Evolutionary conservation across 1,284 basidiomycete genomes (phyloP).

Genomic region (Wolfiporia cocos): DNA sequence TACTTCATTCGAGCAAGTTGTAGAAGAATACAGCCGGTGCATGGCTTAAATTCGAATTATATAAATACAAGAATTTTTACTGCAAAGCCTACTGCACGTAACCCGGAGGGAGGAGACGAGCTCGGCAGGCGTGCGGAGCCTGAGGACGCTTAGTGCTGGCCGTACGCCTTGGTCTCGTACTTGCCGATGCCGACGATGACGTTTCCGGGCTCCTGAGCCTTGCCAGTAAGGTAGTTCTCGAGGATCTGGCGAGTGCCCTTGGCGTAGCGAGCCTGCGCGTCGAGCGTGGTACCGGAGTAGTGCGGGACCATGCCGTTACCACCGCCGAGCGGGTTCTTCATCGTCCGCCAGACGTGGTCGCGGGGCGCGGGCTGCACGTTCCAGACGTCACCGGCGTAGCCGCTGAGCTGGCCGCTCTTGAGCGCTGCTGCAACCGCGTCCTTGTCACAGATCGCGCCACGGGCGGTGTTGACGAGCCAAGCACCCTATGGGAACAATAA

Average conservation of each 20-base stretch:
- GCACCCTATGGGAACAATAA: constrained; percentile 36
- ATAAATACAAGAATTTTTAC: too few relatives aligned
- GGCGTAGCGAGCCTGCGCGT: constrained; percentile 89
- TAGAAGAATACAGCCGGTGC: too few relatives aligned
- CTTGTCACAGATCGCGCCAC: constrained; percentile 88
- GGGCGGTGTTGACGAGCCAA: constrained; percentile 94
- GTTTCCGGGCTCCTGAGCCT: constrained; percentile 74
- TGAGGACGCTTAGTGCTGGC: constrained; percentile 12
- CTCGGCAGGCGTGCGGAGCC: too few relatives aligned
- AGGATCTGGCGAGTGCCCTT: constrained; percentile 78
- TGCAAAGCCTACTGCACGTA: too few relatives aligned
- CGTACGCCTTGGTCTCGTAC: constrained; percentile 59
- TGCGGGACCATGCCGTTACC: constrained; percentile 86
- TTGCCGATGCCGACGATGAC: constrained; percentile 70
- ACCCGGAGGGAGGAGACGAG: too few relatives aligned
- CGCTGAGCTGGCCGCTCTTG: constrained; percentile 70
- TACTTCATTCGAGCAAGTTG: too few relatives aligned
- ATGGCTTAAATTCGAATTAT: too few relatives aligned
- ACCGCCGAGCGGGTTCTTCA: constrained; percentile 75
- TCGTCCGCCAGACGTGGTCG: constrained; percentile 83
- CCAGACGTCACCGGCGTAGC: constrained; percentile 69
- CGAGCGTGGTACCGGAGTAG: constrained; percentile 86
- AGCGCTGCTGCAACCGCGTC: constrained; percentile 78
- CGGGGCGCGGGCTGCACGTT: constrained; percentile 81
- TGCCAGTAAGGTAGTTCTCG: constrained; percentile 65